These are phyloP conservation scores for Trichoderma virens DNA, from an alignment of 495 filamentous ascomycete genomes.

Conservation along the genomic window DNA sequence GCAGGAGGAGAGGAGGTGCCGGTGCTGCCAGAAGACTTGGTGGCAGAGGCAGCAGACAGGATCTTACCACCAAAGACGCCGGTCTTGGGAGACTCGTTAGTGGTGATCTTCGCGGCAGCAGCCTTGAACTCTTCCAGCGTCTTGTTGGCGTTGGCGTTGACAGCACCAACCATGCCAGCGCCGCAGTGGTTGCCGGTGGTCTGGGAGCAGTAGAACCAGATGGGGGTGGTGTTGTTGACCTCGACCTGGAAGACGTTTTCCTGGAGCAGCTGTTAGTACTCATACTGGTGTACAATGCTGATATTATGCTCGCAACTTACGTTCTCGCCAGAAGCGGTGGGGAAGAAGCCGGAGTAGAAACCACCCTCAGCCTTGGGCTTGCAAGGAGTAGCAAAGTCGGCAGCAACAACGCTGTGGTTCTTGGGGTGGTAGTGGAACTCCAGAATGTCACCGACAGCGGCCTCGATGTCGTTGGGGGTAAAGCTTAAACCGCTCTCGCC, in stretches of 20 bases:
- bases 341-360: slow-evolving; percentile 34
- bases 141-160: slow-evolving; percentile 26
- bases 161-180: slow-evolving; percentile 45
- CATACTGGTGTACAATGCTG: background rate
- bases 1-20: slow-evolving; percentile 15
- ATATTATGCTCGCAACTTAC: background rate
- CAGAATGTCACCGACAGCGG: slow-evolving; percentile 40
- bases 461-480: slow-evolving; percentile 38
- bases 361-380: slow-evolving; percentile 30
- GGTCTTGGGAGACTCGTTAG: slow-evolving; percentile 1
- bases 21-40: slow-evolving; percentile 21
- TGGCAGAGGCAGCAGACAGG: background rate
- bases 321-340: slow-evolving; percentile 14
- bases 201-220: slow-evolving; percentile 43
- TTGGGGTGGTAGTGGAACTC: slow-evolving; percentile 48
- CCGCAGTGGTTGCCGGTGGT: slow-evolving; percentile 37
- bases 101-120: background rate
- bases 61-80: background rate
- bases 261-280: background rate
- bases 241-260: slow-evolving; percentile 32
- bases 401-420: slow-evolving; percentile 47
- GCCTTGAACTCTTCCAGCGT: slow-evolving; percentile 9
- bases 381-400: slow-evolving; percentile 43
- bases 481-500: slow-evolving; percentile 33
- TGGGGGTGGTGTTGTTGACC: slow-evolving; percentile 41